A percentile compares a stretch with the other conserved stretches of the same genome.
phyloP scores from a whole-genome alignment of 1,284 basidiomycete genomes.

The Ustilago nuda region DNA sequence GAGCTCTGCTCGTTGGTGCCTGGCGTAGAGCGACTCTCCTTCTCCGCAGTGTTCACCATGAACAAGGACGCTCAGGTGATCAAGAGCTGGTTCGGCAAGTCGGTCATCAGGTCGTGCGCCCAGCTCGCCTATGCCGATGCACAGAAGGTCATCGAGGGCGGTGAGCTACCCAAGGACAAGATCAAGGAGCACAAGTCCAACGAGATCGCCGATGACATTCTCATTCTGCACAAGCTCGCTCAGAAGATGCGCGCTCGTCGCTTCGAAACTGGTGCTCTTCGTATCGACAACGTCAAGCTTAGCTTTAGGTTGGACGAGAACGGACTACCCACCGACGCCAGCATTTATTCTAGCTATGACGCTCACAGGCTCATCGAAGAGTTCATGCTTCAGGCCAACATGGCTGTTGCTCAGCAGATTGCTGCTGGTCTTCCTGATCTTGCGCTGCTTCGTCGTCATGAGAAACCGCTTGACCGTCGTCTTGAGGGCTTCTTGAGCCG shows the following conservation, averaged over 20 bases:
- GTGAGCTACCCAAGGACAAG: conserved; percentile 71
- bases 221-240: conserved; percentile 75
- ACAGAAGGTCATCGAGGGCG: conserved; percentile 83
- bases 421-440: conserved; percentile 94
- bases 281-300: conserved; percentile 79
- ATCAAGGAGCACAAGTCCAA: conserved; percentile 72
- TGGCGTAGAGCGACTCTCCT: conserved; percentile 86
- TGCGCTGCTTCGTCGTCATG: conserved; percentile 91
- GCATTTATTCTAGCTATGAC: conserved; percentile 76
- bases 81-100: conserved; percentile 91
- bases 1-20: conserved; percentile 91
- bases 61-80: conserved; percentile 83
- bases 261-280: conserved; percentile 83
- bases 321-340: conserved; percentile 85
- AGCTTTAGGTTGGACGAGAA: conserved; percentile 84
- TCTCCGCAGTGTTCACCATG: conserved; percentile 80
- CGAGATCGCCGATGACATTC: conserved; percentile 81
- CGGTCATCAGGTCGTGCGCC: conserved; percentile 88
- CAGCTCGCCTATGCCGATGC: conserved; percentile 86
- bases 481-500: conserved; percentile 66
- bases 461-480: conserved; percentile 84
- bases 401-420: conserved; percentile 88
- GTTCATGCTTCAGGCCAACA: conserved; percentile 95
- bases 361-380: conserved; percentile 90
- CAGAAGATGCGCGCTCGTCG: conserved; percentile 80